phyloP scores from a whole-genome alignment of 495 filamentous ascomycete species.

The Neurospora intermedia region DNA sequence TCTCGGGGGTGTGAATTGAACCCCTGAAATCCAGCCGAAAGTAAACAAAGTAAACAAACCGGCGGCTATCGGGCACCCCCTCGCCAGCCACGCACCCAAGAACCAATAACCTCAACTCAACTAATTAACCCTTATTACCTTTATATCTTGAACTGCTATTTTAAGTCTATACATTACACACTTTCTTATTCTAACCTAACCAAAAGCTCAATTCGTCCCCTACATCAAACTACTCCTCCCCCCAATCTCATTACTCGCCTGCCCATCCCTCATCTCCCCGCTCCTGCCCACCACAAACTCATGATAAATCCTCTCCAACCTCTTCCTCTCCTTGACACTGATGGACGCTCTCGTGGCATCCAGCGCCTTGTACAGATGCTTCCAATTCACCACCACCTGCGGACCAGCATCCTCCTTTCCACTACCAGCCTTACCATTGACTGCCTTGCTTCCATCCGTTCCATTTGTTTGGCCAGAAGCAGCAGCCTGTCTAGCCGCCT shows the following conservation, averaged over 20 bases:
- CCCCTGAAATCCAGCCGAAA: no score
- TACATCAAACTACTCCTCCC: slow-evolving; percentile 90
- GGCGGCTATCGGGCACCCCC: neutral
- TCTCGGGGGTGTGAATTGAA: neutral
- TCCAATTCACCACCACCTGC: slow-evolving; percentile 75
- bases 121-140: neutral
- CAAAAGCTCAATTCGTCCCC: no score
- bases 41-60: neutral
- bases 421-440: slow-evolving; percentile 29
- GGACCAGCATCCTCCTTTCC: slow-evolving; percentile 15
- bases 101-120: neutral
- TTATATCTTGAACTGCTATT: neutral
- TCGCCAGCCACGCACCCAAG: no score
- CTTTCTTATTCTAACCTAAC: neutral
- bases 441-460: slow-evolving; percentile 32
- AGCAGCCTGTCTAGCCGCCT: slow-evolving; percentile 21
- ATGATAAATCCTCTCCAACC: slow-evolving; percentile 70
- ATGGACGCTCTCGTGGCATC: slow-evolving; percentile 76
- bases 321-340: slow-evolving; percentile 56
- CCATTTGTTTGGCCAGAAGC: neutral
- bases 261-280: slow-evolving; percentile 87
- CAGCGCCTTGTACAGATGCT: slow-evolving; percentile 69
- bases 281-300: slow-evolving; percentile 89
- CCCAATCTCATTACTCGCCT: slow-evolving; percentile 82
- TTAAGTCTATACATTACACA: neutral